Conservation (phyloP, 805 yeast genomes). For the Wickerhamomyces rabaulensis region DNA sequence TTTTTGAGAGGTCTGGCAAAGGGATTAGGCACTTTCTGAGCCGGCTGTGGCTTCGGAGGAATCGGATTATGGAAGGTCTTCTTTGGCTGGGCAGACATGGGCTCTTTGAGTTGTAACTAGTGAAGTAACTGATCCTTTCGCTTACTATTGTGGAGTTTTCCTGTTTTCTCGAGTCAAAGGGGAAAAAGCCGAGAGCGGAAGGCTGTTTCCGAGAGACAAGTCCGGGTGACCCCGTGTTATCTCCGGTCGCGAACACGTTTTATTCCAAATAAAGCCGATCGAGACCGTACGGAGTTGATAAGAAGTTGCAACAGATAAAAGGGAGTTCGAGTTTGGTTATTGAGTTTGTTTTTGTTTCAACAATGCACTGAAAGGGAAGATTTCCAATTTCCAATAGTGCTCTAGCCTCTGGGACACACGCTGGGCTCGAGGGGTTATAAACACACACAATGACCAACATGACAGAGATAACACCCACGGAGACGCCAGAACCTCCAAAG, state of each 20-base stretch:
- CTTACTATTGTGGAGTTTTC: too few species aligned
- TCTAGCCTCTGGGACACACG: too few species aligned
- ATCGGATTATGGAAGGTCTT: constrained; percentile 17
- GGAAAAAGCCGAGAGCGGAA: not conserved
- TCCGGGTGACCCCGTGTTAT: not conserved
- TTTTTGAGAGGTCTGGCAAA: constrained; percentile 6
- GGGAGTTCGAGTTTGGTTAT: too few species aligned
- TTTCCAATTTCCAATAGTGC: too few species aligned
- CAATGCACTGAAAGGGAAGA: not conserved
- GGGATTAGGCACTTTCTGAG: not conserved
- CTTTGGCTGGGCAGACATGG: not conserved
- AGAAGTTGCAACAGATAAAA: not conserved
- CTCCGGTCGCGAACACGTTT: not conserved
- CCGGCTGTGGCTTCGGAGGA: not conserved
- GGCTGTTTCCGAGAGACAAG: not conserved
- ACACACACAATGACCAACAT: too few species aligned
- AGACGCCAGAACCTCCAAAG: not conserved
- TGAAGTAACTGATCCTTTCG: too few species aligned
- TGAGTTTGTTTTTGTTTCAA: too few species aligned
- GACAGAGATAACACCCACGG: too few species aligned
- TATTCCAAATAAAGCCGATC: not conserved
- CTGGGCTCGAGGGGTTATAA: too few species aligned
- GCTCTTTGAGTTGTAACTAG: not conserved
- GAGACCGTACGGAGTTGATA: not conserved
- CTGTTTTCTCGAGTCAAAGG: too few species aligned